Base-by-base conservation (phyloP, 78 protist genomes). In the Pigoraptor vietnamica region DNA sequence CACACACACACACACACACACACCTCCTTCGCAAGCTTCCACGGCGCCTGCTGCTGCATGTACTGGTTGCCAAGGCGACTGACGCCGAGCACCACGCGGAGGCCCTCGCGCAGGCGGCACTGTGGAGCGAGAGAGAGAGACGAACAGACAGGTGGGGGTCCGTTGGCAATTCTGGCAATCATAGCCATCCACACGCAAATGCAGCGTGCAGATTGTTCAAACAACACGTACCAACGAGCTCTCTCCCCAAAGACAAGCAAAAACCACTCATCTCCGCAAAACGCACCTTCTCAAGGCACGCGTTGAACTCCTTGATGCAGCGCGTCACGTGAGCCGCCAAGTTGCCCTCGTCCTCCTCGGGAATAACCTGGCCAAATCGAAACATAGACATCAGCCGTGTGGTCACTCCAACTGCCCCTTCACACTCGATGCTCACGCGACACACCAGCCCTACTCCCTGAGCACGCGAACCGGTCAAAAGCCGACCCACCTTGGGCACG, bases 301-400 rank as follows among this genome's bases (percentile, higher is more conserved):
- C 67, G 67, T 48, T 48, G 67, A 48, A 48, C 14, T 48, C 67
- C 67, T 48, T 48, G 67, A 48, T 48, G 67, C 67, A 48, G 29
- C 67, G 67, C 29, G 67, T 48, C 29, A 48, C 67, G 67, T 48
- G 67, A 14, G 6, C 90, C 86, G 36, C 84, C 83, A 0, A 95
- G 90, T 24, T 94, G 38, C 38, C 88, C 37, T 95, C 95, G 92
- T 79, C 93, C 97, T 24, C n/a, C 21, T 23, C 40, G 36, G 23
- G 94, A 92, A 36, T 95, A 96, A 2, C 95, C 97, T 39, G 67
- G 40, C 29, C 9, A 87, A 90, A 92, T 2, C 14, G n/a, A 10
- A 90, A 38, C 91, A 25, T 23, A 40, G 35, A 89, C 38, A 34
- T 29, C 39, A 34, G 6, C 9, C 14, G 23, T n/a, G n/a, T n/a